Conservation (phyloP, 2,329 filamentous ascomycete species). For the Nothopassalora personata region DNA sequence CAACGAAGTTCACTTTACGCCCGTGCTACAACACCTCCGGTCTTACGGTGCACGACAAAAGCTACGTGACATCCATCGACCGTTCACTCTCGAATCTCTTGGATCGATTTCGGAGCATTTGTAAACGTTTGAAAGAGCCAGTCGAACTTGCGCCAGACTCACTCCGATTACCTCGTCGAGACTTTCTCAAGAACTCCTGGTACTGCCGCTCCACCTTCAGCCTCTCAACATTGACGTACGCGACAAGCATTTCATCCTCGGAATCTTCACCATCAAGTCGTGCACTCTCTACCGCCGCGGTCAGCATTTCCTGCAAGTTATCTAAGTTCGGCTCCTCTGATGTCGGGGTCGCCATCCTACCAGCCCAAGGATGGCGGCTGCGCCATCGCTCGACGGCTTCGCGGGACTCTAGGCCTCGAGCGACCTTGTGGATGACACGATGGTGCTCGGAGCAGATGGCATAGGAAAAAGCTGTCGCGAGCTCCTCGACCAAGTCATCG, state of each 20-base stretch:
- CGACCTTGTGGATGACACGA: conserved; percentile 8
- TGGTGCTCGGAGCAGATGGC: conserved; percentile 13
- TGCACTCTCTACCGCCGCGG: not conserved
- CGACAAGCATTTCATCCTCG: not conserved
- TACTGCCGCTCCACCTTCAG: conserved; percentile 2
- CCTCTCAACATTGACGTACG: not conserved
- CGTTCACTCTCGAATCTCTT: not conserved
- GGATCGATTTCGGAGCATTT: not conserved
- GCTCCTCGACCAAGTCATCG: conserved; percentile 7
- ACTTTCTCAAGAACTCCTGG: not conserved
- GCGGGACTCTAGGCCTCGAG: conserved; percentile 6
- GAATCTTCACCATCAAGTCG: not conserved
- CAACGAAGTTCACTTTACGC: not conserved
- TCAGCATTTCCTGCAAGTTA: not conserved
- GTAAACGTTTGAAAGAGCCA: not conserved
- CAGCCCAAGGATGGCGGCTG: not conserved
- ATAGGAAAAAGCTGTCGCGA: conserved; percentile 7
- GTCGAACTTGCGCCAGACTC: not conserved
- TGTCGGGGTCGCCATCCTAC: not conserved
- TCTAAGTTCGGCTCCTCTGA: not conserved
- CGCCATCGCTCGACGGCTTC: conserved; percentile 9
- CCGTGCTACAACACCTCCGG: not conserved
- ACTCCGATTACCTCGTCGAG: not conserved
- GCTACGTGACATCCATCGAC: not conserved
- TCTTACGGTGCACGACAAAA: not conserved